Percentiles rank a stretch among this genome's conserved stretches.
These are phyloP conservation scores for Pyrrhoderma lamaoense DNA, from an alignment of 1,284 basidiomycete species.

Conservation along the genomic window DNA sequence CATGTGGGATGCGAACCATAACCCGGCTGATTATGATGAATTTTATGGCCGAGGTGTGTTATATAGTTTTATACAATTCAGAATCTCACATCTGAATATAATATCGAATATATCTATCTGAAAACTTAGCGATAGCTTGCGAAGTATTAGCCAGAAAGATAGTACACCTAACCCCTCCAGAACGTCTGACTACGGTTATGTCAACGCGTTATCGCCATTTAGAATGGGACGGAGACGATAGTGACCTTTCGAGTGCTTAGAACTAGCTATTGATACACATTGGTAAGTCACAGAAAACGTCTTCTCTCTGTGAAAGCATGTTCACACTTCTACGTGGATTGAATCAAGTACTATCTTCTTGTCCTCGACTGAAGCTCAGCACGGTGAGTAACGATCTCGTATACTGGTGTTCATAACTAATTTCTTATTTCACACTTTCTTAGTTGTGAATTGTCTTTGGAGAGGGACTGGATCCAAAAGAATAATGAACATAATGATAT, in stretches of 20 bases:
- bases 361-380: slow-evolving; percentile 81
- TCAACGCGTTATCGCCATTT: slow-evolving; percentile 68
- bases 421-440: slow-evolving; percentile 3
- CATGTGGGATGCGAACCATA: slow-evolving; percentile 63
- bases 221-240: slow-evolving; percentile 71
- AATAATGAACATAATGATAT: slow-evolving; percentile 65
- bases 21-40: slow-evolving; percentile 82
- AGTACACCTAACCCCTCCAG: slow-evolving; percentile 58
- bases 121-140: slow-evolving; percentile 79
- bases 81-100: no score
- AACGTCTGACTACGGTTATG: slow-evolving; percentile 65
- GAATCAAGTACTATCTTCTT: slow-evolving; percentile 84
- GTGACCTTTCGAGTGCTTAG: slow-evolving; percentile 71
- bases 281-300: slow-evolving; percentile 59
- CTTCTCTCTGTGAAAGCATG: no score
- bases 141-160: slow-evolving; percentile 84
- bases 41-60: slow-evolving; percentile 69
- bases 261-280: slow-evolving; percentile 79
- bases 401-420: neutral
- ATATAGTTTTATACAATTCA: no score
- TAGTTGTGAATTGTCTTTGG: slow-evolving; percentile 73
- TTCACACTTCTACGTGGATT: no score
- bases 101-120: no score
- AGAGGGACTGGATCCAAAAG: slow-evolving; percentile 71
- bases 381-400: slow-evolving; percentile 43